Evolutionary conservation across 768 basidiomycete species (phyloP).

Genomic region (Paxillus involutus): DNA sequence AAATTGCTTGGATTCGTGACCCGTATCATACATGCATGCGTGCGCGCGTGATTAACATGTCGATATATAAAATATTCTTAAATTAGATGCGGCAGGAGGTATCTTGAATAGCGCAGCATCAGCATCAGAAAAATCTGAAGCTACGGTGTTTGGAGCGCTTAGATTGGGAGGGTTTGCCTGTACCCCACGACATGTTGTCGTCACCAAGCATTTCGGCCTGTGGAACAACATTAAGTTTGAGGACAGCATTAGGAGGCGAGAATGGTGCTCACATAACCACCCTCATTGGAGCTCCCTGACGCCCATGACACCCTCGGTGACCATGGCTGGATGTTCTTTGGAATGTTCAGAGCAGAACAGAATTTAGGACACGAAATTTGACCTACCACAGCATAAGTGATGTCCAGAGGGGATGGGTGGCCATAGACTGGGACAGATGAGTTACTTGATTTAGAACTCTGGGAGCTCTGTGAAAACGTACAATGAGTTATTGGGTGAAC

Average conservation of each 20-base stretch:
- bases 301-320: constrained; percentile 6
- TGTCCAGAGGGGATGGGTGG: constrained; percentile 20
- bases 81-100: background rate
- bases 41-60: constrained; percentile 8
- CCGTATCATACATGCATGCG: constrained; percentile 15
- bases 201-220: constrained; percentile 30
- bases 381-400: constrained; percentile 23
- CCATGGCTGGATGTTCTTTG: constrained; percentile 9
- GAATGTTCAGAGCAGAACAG: background rate
- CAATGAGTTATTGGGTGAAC: background rate
- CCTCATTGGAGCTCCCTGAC: background rate
- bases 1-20: background rate
- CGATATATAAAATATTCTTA: background rate
- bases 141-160: constrained; percentile 9
- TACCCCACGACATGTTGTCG: constrained; percentile 28
- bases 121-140: constrained; percentile 11
- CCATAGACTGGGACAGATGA: constrained; percentile 10
- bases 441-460: constrained; percentile 20
- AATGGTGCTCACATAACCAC: constrained; percentile 15
- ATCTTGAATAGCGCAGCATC: background rate
- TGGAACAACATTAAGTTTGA: background rate
- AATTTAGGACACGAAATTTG: background rate
- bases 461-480: background rate
- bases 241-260: background rate
- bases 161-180: background rate